These are phyloP conservation scores for Rhexocercosporidium sp. DNA, from an alignment of 2,329 filamentous ascomycete species.

Conservation along the genomic window DNA sequence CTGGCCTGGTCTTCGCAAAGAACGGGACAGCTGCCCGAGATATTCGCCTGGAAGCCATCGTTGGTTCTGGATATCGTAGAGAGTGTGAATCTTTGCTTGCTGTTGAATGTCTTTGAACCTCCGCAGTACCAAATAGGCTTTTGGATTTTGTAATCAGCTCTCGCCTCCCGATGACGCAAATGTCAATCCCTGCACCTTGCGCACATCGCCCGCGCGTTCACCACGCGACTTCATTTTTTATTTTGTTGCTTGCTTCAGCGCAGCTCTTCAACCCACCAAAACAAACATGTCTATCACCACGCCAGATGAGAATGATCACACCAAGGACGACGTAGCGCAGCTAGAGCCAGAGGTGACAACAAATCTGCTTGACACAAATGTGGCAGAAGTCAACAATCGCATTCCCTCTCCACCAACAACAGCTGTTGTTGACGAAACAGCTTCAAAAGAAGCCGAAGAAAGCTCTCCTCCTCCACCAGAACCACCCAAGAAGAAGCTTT, in stretches of 20 bases:
- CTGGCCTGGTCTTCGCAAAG: slow-evolving; percentile 34
- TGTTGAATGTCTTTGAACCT: not conserved
- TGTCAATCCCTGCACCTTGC: not conserved
- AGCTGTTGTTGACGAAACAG: not conserved
- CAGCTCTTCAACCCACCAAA: not conserved
- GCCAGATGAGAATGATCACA: not conserved
- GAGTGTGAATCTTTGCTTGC: not conserved
- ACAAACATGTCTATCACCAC: slow-evolving; percentile 16
- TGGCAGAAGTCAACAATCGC: not conserved
- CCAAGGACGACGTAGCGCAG: not conserved
- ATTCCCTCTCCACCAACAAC: not conserved
- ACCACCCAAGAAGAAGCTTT: slow-evolving; percentile 46
- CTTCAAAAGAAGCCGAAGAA: not conserved
- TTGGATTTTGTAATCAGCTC: slow-evolving; percentile 24
- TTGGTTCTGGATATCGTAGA: not conserved
- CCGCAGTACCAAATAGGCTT: not conserved
- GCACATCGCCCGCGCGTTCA: not conserved
- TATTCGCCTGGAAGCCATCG: slow-evolving; percentile 37
- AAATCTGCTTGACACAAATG: slow-evolving; percentile 6
- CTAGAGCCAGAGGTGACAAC: not conserved
- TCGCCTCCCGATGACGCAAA: slow-evolving; percentile 16
- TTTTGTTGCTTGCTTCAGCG: not conserved
- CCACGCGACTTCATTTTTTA: slow-evolving; percentile 1
- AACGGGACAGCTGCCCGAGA: slow-evolving; percentile 29
- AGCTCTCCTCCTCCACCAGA: not conserved